Evolutionary conservation across 106 monocot genomes (phyloP).

Genomic region (Platanthera guangdongensis): DNA sequence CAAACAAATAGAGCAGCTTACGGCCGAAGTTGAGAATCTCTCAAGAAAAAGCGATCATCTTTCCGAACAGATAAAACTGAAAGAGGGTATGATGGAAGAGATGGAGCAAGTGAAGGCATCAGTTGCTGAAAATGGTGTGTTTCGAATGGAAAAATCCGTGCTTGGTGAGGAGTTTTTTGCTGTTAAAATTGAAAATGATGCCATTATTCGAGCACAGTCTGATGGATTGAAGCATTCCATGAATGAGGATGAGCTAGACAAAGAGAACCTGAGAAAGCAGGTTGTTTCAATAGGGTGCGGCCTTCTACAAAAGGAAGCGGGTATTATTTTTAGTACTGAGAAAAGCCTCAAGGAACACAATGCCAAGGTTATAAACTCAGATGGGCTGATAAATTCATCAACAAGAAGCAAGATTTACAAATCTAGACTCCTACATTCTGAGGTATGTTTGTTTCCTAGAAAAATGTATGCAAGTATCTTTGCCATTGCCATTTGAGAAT

Average conservation of each 20-base stretch:
- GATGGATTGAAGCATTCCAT: conserved; percentile 34
- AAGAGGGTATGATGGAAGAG: conserved; percentile 22
- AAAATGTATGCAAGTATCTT: background rate
- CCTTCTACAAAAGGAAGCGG: conserved; percentile 24
- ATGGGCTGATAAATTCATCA: conserved; percentile 7
- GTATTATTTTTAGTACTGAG: conserved; percentile 16
- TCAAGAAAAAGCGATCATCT: conserved; percentile 35
- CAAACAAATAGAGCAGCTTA: conserved; percentile 43
- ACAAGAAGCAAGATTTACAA: conserved; percentile 13
- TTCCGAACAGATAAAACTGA: conserved; percentile 29
- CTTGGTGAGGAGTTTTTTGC: conserved; percentile 30
- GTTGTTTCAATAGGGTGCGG: conserved; percentile 19
- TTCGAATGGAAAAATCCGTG: conserved; percentile 19
- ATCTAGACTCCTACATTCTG: conserved; percentile 2
- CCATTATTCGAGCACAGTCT: conserved; percentile 20
- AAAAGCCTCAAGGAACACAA: conserved; percentile 23
- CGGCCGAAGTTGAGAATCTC: conserved; percentile 35
- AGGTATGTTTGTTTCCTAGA: conserved; percentile 11
- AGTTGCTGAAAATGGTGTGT: conserved; percentile 18
- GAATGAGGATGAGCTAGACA: conserved; percentile 33
- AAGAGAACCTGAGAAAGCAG: conserved; percentile 39
- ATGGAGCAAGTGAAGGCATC: conserved; percentile 24
- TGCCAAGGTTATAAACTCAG: conserved; percentile 12
- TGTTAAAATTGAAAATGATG: conserved; percentile 41
- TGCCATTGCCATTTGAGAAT: background rate